Conservation (phyloP, 2,329 filamentous ascomycete species). For the Calcarisporium arbuscula region DNA sequence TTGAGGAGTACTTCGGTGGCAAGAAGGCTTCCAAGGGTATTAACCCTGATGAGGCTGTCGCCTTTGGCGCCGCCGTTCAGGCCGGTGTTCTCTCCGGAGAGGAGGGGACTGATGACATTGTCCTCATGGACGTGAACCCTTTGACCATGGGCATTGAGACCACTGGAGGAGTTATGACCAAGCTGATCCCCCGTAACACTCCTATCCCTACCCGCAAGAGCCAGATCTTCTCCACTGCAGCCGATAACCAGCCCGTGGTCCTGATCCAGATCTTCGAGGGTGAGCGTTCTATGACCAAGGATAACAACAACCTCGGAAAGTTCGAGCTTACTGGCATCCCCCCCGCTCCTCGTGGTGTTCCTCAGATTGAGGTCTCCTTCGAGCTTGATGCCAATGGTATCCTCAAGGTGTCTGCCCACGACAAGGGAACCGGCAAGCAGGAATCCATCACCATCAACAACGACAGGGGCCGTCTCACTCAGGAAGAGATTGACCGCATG, state of each 20-base stretch:
- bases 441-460: conserved; percentile 99
- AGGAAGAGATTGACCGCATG: conserved; percentile 99
- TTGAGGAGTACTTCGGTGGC: conserved; percentile 90
- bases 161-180: conserved; percentile 95
- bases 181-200: conserved; percentile 91
- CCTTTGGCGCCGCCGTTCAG: conserved; percentile 95
- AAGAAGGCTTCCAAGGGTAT: conserved; percentile 99
- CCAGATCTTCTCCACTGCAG: conserved; percentile 95
- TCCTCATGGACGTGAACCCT: conserved; percentile 97
- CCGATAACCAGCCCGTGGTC: conserved; percentile 93
- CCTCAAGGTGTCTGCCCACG: conserved; percentile 88
- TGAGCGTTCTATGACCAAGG: conserved; percentile 89
- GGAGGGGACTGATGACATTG: conserved; percentile 69
- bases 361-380: conserved; percentile 97
- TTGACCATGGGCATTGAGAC: conserved; percentile 96
- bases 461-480: conserved; percentile 95
- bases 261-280: conserved; percentile 94
- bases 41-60: conserved; percentile 98
- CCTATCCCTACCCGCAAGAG: conserved; percentile 94
- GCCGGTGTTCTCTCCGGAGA: conserved; percentile 91
- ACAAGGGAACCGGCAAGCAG: conserved; percentile 97
- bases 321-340: conserved; percentile 97
- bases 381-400: conserved; percentile 98
- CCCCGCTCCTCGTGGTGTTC: conserved; percentile 89
- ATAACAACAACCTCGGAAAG: conserved; percentile 96